Percentiles rank a stretch among this genome's conserved stretches.
phyloP scores from a whole-genome alignment of 2,329 filamentous ascomycete species.

The Sporothrix phasma region DNA sequence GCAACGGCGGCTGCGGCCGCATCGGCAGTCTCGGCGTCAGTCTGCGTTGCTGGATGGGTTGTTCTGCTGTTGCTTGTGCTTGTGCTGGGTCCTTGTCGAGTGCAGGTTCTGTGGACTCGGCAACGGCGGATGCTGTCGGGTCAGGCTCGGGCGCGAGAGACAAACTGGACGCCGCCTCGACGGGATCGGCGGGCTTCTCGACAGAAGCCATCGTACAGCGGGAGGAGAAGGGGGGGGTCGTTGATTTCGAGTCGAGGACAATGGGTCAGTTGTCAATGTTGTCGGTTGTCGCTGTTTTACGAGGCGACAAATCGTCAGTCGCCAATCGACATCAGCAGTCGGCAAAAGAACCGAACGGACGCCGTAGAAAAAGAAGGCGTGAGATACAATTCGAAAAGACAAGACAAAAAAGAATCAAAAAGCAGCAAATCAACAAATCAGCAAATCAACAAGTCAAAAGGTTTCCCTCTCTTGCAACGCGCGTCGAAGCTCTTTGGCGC shows the following conservation, averaged over 20 bases:
- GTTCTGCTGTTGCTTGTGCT: constrained; percentile 21
- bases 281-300: not conserved
- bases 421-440: not conserved
- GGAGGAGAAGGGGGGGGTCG: not conserved
- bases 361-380: not conserved
- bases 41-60: too few relatives aligned
- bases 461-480: not conserved
- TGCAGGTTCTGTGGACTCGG: not conserved
- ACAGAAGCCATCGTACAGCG: constrained; percentile 38
- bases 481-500: not conserved
- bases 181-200: constrained; percentile 42
- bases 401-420: not conserved
- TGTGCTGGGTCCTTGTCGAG: constrained; percentile 16
- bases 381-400: not conserved
- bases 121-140: constrained; percentile 10
- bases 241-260: not conserved
- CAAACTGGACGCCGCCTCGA: constrained; percentile 37
- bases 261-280: not conserved
- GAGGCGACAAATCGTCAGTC: not conserved
- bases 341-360: not conserved
- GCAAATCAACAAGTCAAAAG: not conserved
- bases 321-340: not conserved
- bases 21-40: constrained; percentile 6
- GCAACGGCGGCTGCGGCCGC: constrained; percentile 22
- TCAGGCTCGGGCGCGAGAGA: constrained; percentile 21